Evolutionary conservation across 2,329 filamentous ascomycete genomes (phyloP).

Genomic region (Aureobasidium sp.): DNA sequence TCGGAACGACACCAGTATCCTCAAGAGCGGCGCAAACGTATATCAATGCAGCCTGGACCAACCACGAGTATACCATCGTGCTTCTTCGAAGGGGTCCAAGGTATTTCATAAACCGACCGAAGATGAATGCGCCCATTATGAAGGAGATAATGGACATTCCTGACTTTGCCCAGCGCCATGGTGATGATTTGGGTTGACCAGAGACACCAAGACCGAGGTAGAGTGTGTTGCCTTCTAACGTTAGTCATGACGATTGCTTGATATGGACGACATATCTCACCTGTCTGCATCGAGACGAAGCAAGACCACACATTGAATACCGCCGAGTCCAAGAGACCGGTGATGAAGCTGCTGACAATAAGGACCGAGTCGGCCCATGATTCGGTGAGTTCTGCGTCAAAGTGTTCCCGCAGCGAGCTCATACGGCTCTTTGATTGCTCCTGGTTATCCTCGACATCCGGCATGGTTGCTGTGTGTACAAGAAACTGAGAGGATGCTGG

Average conservation of each 20-base stretch:
- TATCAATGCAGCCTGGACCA: conserved; percentile 35
- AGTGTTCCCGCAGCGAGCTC: conserved; percentile 23
- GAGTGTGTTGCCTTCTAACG: conserved; percentile 57
- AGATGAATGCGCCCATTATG: conserved; percentile 64
- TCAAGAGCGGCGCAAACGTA: conserved; percentile 36
- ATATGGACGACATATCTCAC: conserved; percentile 33
- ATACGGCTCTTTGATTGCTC: background rate
- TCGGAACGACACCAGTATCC: conserved; percentile 30
- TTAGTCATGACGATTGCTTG: background rate
- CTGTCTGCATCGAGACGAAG: conserved; percentile 80
- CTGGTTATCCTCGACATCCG: conserved; percentile 1
- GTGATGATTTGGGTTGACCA: conserved; percentile 42
- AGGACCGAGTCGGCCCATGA: conserved; percentile 62
- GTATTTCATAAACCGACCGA: conserved; percentile 59
- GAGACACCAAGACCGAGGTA: conserved; percentile 70
- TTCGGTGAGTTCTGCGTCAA: conserved; percentile 48
- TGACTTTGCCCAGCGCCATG: conserved; percentile 63
- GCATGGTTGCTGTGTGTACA: background rate
- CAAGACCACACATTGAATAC: conserved; percentile 71
- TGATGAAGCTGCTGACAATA: conserved; percentile 67
- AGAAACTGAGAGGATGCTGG: background rate
- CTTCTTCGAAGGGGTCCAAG: conserved; percentile 57
- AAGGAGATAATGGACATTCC: conserved; percentile 64
- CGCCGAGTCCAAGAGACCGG: conserved; percentile 69
- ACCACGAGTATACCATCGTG: conserved; percentile 49